Evolutionary conservation across 2,329 filamentous ascomycete species (phyloP).

Genomic region (Sclerotiophoma versabilis): DNA sequence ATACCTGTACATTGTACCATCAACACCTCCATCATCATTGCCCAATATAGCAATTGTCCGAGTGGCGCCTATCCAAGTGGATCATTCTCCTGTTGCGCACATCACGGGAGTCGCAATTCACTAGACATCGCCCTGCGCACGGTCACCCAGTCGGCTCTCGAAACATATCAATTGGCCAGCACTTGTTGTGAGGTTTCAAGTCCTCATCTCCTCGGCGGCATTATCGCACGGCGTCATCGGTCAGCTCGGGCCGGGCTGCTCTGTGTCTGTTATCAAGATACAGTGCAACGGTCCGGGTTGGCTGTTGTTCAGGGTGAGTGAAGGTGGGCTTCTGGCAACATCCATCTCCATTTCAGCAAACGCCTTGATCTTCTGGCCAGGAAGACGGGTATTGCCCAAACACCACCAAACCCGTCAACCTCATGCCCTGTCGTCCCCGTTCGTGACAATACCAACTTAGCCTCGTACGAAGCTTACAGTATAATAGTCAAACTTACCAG

Average conservation of each 20-base stretch:
- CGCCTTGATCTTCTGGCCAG: background rate
- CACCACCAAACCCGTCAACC: background rate
- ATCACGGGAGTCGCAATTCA: conserved; percentile 47
- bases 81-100: conserved; percentile 28
- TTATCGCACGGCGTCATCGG: conserved; percentile 33
- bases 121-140: conserved; percentile 36
- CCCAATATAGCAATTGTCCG: conserved; percentile 44
- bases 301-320: conserved; percentile 28
- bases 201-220: conserved; percentile 36
- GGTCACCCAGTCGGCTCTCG: conserved; percentile 24
- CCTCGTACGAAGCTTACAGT: background rate
- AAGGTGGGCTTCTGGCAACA: background rate
- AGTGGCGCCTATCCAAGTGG: conserved; percentile 27
- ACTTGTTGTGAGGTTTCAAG: conserved; percentile 32
- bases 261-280: conserved; percentile 42
- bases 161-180: conserved; percentile 45
- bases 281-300: conserved; percentile 43
- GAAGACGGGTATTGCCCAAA: background rate
- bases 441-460: background rate
- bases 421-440: background rate
- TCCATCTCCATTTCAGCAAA: background rate
- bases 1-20: conserved; percentile 30
- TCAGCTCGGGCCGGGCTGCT: conserved; percentile 44
- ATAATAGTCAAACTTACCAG: conserved; percentile 3
- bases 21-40: conserved; percentile 28